Conservation (phyloP, 2,329 filamentous ascomycete species). For the Pyrenophora seminiperda region DNA sequence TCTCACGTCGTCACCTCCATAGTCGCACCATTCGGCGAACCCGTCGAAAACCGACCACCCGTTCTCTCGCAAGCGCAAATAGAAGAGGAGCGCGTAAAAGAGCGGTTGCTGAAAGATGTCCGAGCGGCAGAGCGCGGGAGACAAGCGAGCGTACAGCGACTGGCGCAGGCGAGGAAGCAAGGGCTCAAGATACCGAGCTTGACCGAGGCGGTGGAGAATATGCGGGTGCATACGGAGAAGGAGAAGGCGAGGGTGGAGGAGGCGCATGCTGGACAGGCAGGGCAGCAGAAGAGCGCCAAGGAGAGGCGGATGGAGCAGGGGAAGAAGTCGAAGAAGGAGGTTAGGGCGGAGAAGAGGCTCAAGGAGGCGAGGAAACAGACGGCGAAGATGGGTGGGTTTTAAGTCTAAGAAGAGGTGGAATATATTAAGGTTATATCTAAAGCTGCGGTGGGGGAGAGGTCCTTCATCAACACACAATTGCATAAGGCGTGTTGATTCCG, state of each 20-base stretch:
- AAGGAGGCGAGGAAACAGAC: constrained; percentile 33
- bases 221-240: constrained; percentile 28
- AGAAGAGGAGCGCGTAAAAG: constrained; percentile 59
- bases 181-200: constrained; percentile 37
- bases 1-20: constrained; percentile 77
- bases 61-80: constrained; percentile 69
- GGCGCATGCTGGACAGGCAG: constrained; percentile 33
- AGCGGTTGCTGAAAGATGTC: constrained; percentile 63
- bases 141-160: constrained; percentile 31
- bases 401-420: neutral
- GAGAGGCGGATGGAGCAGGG: constrained; percentile 34
- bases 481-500: no score
- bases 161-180: constrained; percentile 36
- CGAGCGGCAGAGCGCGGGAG: constrained; percentile 52
- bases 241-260: constrained; percentile 29
- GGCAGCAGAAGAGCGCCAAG: constrained; percentile 33
- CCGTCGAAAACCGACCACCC: constrained; percentile 67
- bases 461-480: no score
- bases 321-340: constrained; percentile 32
- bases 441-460: no score
- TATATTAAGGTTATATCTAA: constrained; percentile 8
- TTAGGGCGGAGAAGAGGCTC: constrained; percentile 29
- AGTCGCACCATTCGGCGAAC: constrained; percentile 70
- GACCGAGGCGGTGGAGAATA: constrained; percentile 39
- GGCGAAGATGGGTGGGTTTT: constrained; percentile 11